phyloP scores from a whole-genome alignment of 208 protist genomes.

The Balamuthia mandrillaris region DNA sequence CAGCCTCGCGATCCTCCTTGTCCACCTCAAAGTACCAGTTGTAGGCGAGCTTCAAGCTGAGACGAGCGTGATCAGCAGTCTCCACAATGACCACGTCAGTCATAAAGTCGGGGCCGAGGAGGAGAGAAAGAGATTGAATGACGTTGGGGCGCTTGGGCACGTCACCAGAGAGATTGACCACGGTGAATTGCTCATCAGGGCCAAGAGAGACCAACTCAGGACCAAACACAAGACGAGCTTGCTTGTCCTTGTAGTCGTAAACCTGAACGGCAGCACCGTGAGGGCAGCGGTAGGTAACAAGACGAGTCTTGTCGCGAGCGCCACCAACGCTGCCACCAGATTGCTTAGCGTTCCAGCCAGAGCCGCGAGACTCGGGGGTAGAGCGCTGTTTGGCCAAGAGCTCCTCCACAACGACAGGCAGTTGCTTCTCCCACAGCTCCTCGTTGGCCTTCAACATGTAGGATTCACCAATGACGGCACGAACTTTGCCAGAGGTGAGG shows the following conservation, averaged over 20 bases:
- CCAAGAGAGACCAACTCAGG: slow-evolving; percentile 89
- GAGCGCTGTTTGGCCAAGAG: slow-evolving; percentile 68
- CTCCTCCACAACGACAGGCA: slow-evolving; percentile 83
- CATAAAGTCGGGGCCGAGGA: slow-evolving; percentile 90
- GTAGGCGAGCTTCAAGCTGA: slow-evolving; percentile 89
- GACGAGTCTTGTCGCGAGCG: slow-evolving; percentile 71
- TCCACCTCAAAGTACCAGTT: slow-evolving; percentile 93
- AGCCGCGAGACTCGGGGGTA: background rate
- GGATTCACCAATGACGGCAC: slow-evolving; percentile 79
- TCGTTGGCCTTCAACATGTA: slow-evolving; percentile 91
- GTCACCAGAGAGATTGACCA: slow-evolving; percentile 86
- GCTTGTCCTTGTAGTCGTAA: slow-evolving; percentile 88
- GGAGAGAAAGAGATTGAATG: slow-evolving; percentile 86
- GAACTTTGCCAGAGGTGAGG: slow-evolving; percentile 81
- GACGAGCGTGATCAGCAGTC: slow-evolving; percentile 91
- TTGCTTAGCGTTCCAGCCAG: background rate
- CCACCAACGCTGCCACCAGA: background rate
- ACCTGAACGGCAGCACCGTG: slow-evolving; percentile 89
- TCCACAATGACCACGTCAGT: slow-evolving; percentile 91
- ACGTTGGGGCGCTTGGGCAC: slow-evolving; percentile 81
- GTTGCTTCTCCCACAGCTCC: slow-evolving; percentile 89
- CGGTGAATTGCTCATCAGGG: slow-evolving; percentile 93
- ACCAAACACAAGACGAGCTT: slow-evolving; percentile 85
- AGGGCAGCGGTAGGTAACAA: slow-evolving; percentile 87
- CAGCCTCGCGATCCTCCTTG: slow-evolving; percentile 45